Evolutionary conservation across 768 basidiomycete genomes (phyloP).

Genomic region (Naematelia encephala): DNA sequence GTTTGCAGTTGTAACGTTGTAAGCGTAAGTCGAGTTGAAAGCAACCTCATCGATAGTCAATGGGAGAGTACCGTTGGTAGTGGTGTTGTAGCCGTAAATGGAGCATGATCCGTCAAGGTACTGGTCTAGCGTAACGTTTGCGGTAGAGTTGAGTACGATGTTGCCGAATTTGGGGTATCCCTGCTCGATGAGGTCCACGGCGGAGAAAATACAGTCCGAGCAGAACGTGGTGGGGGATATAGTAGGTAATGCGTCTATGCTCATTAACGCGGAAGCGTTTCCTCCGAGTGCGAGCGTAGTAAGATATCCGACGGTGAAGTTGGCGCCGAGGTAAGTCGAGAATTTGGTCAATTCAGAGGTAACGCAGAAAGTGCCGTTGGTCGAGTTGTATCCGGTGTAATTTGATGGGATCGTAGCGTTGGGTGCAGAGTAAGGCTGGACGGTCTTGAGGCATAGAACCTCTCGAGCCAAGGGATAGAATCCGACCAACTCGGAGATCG

Average conservation of each 20-base stretch:
- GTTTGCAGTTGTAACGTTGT: constrained; percentile 30
- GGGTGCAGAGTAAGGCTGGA: constrained; percentile 12
- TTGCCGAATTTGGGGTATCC: constrained; percentile 34
- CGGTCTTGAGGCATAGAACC: constrained; percentile 43
- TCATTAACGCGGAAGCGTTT: constrained; percentile 30
- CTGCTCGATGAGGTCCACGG: constrained; percentile 36
- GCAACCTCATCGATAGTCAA: constrained; percentile 35
- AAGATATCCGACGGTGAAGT: constrained; percentile 37
- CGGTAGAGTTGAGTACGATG: constrained; percentile 15
- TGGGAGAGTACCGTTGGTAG: constrained; percentile 43
- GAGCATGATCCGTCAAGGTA: constrained; percentile 31
- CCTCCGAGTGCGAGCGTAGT: constrained; percentile 31
- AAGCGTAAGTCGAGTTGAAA: constrained; percentile 36
- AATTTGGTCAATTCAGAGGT: constrained; percentile 39
- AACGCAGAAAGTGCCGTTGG: constrained; percentile 48
- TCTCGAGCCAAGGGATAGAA: constrained; percentile 45
- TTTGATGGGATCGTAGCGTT: constrained; percentile 20
- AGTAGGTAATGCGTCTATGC: constrained; percentile 19
- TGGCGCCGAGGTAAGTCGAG: constrained; percentile 39
- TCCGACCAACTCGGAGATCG: constrained; percentile 16
- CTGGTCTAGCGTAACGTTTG: constrained; percentile 25
- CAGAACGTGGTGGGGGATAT: constrained; percentile 26
- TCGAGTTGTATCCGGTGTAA: constrained; percentile 35
- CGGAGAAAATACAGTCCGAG: constrained; percentile 45
- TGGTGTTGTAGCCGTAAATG: constrained; percentile 12